Base-by-base conservation (phyloP, 257 asterid genomes). In the Solanum rostratum region DNA sequence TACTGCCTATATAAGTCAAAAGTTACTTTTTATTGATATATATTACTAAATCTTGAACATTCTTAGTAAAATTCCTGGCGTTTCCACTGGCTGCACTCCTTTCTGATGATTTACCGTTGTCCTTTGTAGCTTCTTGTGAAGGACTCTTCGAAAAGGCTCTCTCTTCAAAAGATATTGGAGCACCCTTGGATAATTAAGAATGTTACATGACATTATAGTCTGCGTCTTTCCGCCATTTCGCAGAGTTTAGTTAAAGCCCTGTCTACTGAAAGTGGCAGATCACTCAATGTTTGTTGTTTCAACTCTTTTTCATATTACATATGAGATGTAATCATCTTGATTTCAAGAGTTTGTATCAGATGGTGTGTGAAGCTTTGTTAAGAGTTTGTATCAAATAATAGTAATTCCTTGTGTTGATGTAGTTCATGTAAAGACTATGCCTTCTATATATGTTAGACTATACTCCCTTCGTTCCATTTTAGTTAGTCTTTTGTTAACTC, bases 171-270 rank as follows among this genome's bases (percentile, higher is more conserved):
- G 92, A 94, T 96, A 84, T 65, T 89, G 94, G 90, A 91, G 88
- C 98, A 96, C 83, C 98, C 98, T 66, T 96, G 98, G 99, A 91
- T 96, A 83, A 85, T 92, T 57, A 80, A 85, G 91, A 92, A 90
- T 89, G 92, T 43, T 19, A 71, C 20, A 15, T 65, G 45, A 65
- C 13, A 29, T 22, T 7, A 30, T 29, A 65, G 15, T 30, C 74
- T 16, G 46, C 7, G 74, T 66, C 74, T 1, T 12, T 66, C 10
- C 3, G 1, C 43, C 74, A 66, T 15, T 30, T 66, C 39, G 2
- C 46, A 66, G 16, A 15, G 37, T 14, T 43, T 71, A 71, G 80
- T 43, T 68, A 19, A 69, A 19, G 18, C 49, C 1, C 12, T 11
- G 52, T 39, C 29, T 19, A 69, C 49, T 19, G n/a, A 13, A 74